Percentiles rank a stretch among this genome's conserved stretches.
phyloP scores from a whole-genome alignment of 176 grass and related monocot genomes.

The Urochloa ruziziensis region DNA sequence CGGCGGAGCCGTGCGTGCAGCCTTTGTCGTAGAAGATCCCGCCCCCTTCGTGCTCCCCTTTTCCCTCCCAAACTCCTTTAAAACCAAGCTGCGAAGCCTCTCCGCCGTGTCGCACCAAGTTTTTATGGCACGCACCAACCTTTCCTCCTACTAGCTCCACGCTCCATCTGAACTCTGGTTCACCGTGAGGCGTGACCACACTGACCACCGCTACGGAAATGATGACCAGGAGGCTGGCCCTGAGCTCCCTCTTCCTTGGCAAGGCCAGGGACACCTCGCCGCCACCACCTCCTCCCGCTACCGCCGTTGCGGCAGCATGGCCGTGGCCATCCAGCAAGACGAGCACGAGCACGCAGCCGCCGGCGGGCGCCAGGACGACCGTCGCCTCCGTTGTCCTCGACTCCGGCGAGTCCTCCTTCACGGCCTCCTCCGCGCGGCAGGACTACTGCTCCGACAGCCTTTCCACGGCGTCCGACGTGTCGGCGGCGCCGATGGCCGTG shows the following conservation, averaged over 20 bases:
- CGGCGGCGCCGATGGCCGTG: not conserved
- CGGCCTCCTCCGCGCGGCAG: conserved; percentile 44
- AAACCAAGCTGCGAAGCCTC: conserved; percentile 29
- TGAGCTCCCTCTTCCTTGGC: conserved; percentile 48
- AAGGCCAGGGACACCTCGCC: conserved; percentile 36
- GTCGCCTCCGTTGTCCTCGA: conserved; percentile 56
- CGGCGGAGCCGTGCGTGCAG: not conserved
- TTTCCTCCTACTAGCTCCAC: not conserved
- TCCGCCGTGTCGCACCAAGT: not conserved
- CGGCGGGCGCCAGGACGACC: conserved; percentile 22
- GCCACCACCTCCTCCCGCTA: not conserved
- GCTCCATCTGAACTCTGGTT: not conserved
- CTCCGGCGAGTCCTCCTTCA: conserved; percentile 61
- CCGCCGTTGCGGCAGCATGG: conserved; percentile 14
- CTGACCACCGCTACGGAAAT: conserved; percentile 1
- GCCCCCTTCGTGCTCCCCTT: not conserved
- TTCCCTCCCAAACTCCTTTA: conserved; percentile 19
- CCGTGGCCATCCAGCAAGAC: conserved; percentile 62
- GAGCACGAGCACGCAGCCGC: conserved; percentile 28
- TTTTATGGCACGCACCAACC: conserved; percentile 30
- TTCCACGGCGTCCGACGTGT: conserved; percentile 53
- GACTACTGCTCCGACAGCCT: conserved; percentile 51
- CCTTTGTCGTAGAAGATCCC: not conserved
- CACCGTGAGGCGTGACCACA: no score
- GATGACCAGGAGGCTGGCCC: conserved; percentile 40